Percentiles rank a stretch among this genome's conserved stretches.
phyloP scores from a whole-genome alignment of 2,329 filamentous ascomycete genomes.

The Cytospora schulzeri region DNA sequence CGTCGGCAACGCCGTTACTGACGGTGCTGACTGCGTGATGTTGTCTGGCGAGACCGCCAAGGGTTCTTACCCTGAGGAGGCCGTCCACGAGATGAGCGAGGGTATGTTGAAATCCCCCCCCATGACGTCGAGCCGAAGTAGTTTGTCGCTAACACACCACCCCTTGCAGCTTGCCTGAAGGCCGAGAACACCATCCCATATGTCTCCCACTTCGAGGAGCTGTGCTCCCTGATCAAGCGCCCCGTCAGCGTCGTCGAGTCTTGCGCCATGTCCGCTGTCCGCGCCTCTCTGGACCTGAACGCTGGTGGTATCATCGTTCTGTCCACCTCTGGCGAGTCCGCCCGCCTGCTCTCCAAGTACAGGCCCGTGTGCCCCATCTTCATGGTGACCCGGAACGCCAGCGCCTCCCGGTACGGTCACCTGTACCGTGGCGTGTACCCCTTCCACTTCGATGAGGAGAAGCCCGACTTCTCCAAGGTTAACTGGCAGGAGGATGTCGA shows the following conservation, averaged over 20 bases:
- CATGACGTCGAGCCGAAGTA: background rate
- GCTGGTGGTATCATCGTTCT: slow-evolving; percentile 95
- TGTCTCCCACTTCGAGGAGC: slow-evolving; percentile 93
- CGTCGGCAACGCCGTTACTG: slow-evolving; percentile 95
- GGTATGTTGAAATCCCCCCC: slow-evolving; percentile 38
- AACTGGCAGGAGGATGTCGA: slow-evolving; percentile 99
- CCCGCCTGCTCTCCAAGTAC: slow-evolving; percentile 96
- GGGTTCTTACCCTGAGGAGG: slow-evolving; percentile 89
- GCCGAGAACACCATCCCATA: slow-evolving; percentile 98
- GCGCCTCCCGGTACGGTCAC: slow-evolving; percentile 86
- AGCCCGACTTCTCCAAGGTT: slow-evolving; percentile 89
- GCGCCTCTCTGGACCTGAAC: slow-evolving; percentile 92
- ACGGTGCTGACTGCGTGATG: slow-evolving; percentile 99
- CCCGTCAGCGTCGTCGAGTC: slow-evolving; percentile 90
- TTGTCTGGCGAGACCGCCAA: slow-evolving; percentile 99
- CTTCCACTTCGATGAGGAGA: slow-evolving; percentile 89
- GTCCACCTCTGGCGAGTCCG: slow-evolving; percentile 93
- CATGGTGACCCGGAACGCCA: slow-evolving; percentile 91
- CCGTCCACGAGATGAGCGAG: slow-evolving; percentile 97
- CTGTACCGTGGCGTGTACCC: slow-evolving; percentile 98
- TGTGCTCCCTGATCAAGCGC: slow-evolving; percentile 79
- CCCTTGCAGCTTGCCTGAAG: slow-evolving; percentile 69
- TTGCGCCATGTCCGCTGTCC: slow-evolving; percentile 95
- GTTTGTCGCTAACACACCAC: slow-evolving; percentile 4
- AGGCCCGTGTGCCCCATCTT: slow-evolving; percentile 98